Evolutionary conservation across 2,329 filamentous ascomycete genomes (phyloP).

Genomic region (Chrysoporthe austroafricana): DNA sequence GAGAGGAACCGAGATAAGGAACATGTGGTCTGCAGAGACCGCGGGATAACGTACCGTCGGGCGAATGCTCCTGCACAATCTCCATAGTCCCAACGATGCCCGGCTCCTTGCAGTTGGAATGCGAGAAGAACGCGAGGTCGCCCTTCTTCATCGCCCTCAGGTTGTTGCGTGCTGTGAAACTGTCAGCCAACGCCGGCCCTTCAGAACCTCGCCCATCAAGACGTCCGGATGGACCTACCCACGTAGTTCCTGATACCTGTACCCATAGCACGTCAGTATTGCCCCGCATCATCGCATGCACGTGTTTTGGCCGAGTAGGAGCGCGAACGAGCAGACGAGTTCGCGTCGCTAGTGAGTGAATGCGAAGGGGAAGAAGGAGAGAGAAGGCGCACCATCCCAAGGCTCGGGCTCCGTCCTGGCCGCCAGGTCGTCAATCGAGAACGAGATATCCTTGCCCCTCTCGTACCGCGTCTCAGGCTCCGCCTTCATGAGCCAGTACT

Average conservation of each 20-base stretch:
- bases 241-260: constrained; percentile 43
- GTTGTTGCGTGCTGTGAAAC: constrained; percentile 73
- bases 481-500: constrained; percentile 83
- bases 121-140: constrained; percentile 95
- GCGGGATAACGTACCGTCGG: constrained; percentile 65
- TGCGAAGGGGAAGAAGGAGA: neutral
- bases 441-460: constrained; percentile 85
- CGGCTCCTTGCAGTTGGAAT: constrained; percentile 88
- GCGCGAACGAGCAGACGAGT: no score
- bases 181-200: neutral
- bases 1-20: neutral
- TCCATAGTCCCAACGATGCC: constrained; percentile 89
- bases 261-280: constrained; percentile 28
- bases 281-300: constrained; percentile 50
- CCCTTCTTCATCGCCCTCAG: constrained; percentile 89
- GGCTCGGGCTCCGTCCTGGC: constrained; percentile 76
- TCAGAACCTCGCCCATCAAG: no score
- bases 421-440: constrained; percentile 89
- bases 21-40: neutral
- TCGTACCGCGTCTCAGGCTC: constrained; percentile 87
- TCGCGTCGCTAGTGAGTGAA: neutral
- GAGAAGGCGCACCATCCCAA: constrained; percentile 75
- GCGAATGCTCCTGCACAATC: constrained; percentile 80
- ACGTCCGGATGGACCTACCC: constrained; percentile 14
- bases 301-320: constrained; percentile 38